phyloP scores from a whole-genome alignment of 331 rosid species.

The Quercus phellos region DNA sequence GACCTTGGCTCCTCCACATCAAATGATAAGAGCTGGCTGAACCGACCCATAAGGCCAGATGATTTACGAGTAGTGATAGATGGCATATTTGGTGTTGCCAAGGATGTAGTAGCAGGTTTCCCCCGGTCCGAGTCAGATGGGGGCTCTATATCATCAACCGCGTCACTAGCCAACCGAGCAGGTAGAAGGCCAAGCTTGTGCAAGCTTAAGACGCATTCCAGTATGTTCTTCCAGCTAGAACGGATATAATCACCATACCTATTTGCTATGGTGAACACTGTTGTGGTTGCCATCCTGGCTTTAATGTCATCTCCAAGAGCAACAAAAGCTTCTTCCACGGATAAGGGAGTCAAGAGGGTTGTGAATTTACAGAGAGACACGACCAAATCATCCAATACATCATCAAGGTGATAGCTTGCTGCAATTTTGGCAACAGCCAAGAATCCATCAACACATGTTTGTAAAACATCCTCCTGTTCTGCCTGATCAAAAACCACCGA shows the following conservation, averaged over 20 bases:
- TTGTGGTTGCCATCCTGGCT: slow-evolving; percentile 91
- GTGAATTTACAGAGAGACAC: slow-evolving; percentile 91
- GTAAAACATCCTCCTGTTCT: slow-evolving; percentile 76
- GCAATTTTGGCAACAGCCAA: slow-evolving; percentile 88
- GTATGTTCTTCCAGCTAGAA: slow-evolving; percentile 88
- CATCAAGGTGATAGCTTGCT: slow-evolving; percentile 86
- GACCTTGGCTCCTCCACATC: slow-evolving; percentile 83
- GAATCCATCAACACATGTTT: slow-evolving; percentile 93
- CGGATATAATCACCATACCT: slow-evolving; percentile 79
- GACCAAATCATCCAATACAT: slow-evolving; percentile 86
- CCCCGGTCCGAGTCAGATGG: slow-evolving; percentile 60
- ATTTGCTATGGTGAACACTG: slow-evolving; percentile 93
- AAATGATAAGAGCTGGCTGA: slow-evolving; percentile 94
- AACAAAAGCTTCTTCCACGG: slow-evolving; percentile 74
- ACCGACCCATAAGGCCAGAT: slow-evolving; percentile 85
- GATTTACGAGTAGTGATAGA: slow-evolving; percentile 78
- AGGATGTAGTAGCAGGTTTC: slow-evolving; percentile 55
- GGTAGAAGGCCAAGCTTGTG: slow-evolving; percentile 93
- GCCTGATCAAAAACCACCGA: slow-evolving; percentile 92
- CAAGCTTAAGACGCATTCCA: slow-evolving; percentile 80
- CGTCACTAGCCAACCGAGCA: slow-evolving; percentile 83
- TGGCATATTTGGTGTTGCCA: slow-evolving; percentile 58
- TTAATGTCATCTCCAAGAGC: slow-evolving; percentile 83
- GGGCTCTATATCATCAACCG: slow-evolving; percentile 77
- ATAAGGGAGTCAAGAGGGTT: slow-evolving; percentile 66